Conservation (phyloP, 257 asterid species). For the Thymus mandschuricus region DNA sequence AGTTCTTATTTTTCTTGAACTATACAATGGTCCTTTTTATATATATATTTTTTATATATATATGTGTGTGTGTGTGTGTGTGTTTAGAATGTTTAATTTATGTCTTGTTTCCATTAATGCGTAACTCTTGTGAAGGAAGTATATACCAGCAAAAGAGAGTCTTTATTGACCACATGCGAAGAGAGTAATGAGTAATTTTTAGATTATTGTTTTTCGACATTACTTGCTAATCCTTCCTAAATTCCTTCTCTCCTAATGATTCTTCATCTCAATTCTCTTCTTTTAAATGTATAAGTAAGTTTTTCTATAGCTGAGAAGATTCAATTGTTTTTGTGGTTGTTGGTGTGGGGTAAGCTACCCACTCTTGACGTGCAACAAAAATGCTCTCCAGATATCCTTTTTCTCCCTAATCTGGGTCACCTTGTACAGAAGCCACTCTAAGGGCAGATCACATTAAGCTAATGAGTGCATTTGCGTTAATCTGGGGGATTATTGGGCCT, state of each 20-base stretch:
- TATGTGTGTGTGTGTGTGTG: too few species aligned
- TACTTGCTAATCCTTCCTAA: background rate
- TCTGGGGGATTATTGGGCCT: background rate
- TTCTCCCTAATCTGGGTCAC: too few species aligned
- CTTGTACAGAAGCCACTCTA: background rate
- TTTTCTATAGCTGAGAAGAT: background rate
- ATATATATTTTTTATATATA: background rate
- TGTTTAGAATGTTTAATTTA: background rate
- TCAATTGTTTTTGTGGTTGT: background rate
- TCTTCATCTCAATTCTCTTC: background rate
- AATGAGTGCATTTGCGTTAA: too few species aligned
- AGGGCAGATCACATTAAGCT: background rate
- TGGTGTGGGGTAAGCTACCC: conserved; percentile 1
- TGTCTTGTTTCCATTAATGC: background rate
- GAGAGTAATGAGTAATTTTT: background rate
- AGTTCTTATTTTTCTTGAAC: conserved; percentile 21
- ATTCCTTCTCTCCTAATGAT: background rate
- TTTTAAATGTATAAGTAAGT: background rate
- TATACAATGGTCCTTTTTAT: conserved; percentile 7
- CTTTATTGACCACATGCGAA: background rate
- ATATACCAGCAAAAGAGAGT: background rate
- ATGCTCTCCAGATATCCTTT: background rate
- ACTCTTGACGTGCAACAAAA: background rate
- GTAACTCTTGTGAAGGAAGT: background rate
- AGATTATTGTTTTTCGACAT: background rate